phyloP scores from a whole-genome alignment of 768 basidiomycete genomes.

The Mycena galopus region DNA sequence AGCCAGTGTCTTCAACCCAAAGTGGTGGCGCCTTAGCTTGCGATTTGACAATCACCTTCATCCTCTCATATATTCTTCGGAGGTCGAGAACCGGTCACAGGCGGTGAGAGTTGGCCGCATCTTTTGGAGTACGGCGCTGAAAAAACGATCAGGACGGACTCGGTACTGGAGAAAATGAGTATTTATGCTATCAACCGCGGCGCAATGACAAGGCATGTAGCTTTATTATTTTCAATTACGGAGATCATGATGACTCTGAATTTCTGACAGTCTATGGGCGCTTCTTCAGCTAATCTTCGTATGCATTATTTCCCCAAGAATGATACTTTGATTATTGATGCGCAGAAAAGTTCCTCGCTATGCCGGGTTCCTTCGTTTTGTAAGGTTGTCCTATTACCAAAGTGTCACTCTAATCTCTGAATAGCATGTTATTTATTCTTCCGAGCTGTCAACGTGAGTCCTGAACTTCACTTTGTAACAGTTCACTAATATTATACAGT shows the following conservation, averaged over 20 bases:
- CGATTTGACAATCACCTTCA: not conserved
- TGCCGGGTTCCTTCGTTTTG: not conserved
- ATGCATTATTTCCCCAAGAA: not conserved
- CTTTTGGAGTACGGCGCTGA: not conserved
- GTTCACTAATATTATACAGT: not conserved
- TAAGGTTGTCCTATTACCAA: not conserved
- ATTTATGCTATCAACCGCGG: not conserved
- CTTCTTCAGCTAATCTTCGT: not conserved
- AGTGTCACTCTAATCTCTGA: not conserved
- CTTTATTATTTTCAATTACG: not conserved
- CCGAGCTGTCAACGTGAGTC: constrained; percentile 1
- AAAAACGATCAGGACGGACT: not conserved
- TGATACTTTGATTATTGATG: not conserved
- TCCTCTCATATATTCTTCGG: constrained; percentile 1
- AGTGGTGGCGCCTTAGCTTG: not conserved
- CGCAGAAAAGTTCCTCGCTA: not conserved
- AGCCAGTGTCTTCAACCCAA: constrained; percentile 4
- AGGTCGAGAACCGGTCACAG: not conserved
- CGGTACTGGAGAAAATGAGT: constrained; percentile 1
- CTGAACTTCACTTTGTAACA: not conserved
- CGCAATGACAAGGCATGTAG: not conserved
- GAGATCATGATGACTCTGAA: not conserved
- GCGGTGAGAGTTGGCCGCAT: not conserved
- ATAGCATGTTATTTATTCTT: constrained; percentile 1
- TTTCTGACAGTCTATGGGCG: constrained; percentile 2